Evolutionary conservation across 495 filamentous ascomycete genomes (phyloP), one percentile per base, ranked within the genome.

Genomic region (Aspergillus heteromorphus): DNA sequence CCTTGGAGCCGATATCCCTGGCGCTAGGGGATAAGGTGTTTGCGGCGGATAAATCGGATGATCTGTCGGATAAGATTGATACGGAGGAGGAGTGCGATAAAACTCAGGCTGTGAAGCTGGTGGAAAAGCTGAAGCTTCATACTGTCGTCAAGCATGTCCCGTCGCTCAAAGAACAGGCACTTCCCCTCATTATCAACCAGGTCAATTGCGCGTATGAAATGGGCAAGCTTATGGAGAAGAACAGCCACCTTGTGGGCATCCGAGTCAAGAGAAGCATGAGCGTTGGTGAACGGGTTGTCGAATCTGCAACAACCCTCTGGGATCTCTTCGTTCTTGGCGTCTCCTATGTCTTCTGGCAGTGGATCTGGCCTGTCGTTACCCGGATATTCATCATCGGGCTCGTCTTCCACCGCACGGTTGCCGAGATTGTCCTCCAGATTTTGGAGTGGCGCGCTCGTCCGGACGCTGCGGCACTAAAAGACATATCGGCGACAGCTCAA

Each of bases 401-500:
- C 45, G 79, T 97, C 40, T 79, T 82, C n/a, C 89, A 95, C 65
- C 86, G 93, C 11, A 72, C 89, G 20, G 74, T 86, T 29, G 95
- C 90, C 11, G 92, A 99, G 65, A 68, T 87, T 16, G 75, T 97
- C 11, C 69, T 99, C 17, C 80, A 79, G 21, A 65, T 97, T 29
- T 74, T 97, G 40, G 93, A 97, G 65, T 97, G 91, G 90, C 83
- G 95, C 48, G 79, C 86, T 36, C 80, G 83, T 34, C 88, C 90
- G 4, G 83, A 87, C 54, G 85, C 87, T 45, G 86, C 89, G 30
- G 93, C 95, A 14, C 69, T 97, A 52, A 97, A 97, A 62, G 93
- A 99, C 68, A 84, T 97, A 13, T 96, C 91, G 31, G 93, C 93
- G 11, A 97, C 92, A 1, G 95, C 93, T n/a, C 93, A 97, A 66